phyloP scores from a whole-genome alignment of 129 eudicot species.

The Helianthus tuberosus region DNA sequence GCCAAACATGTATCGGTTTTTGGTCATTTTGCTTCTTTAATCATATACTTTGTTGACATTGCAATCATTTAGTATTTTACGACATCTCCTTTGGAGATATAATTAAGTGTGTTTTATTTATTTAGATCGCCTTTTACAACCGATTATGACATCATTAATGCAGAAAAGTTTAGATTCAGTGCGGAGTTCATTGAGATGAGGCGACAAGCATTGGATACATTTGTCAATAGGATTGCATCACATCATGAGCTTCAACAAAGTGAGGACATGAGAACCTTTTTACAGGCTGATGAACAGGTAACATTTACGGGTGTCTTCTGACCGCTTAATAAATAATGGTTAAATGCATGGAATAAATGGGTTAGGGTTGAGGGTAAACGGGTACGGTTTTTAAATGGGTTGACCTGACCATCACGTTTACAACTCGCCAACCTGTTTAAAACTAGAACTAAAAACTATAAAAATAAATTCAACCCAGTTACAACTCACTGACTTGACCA shows the following conservation, averaged over 20 bases:
- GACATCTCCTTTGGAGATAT: constrained; percentile 7
- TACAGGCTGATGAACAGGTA: constrained; percentile 98
- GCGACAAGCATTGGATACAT: constrained; percentile 86
- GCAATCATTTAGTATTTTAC: constrained; percentile 1
- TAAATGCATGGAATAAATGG: background rate
- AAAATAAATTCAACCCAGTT: background rate
- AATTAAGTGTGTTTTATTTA: background rate
- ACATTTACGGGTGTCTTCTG: constrained; percentile 17
- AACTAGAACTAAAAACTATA: background rate
- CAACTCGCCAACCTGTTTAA: background rate
- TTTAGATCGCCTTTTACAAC: background rate
- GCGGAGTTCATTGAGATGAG: constrained; percentile 98
- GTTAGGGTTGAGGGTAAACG: background rate
- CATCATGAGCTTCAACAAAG: constrained; percentile 90
- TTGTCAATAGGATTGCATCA: constrained; percentile 92
- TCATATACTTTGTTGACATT: background rate
- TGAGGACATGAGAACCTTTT: constrained; percentile 83
- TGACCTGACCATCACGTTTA: background rate
- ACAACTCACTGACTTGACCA: background rate
- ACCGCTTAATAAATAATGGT: constrained; percentile 2
- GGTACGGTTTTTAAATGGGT: background rate
- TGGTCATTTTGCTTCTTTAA: background rate
- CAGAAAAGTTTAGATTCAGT: constrained; percentile 98
- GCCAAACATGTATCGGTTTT: too few species aligned
- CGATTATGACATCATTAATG: constrained; percentile 28